Conservation (phyloP, 73 alveolate species). For the Paramecium octaurelia region DNA sequence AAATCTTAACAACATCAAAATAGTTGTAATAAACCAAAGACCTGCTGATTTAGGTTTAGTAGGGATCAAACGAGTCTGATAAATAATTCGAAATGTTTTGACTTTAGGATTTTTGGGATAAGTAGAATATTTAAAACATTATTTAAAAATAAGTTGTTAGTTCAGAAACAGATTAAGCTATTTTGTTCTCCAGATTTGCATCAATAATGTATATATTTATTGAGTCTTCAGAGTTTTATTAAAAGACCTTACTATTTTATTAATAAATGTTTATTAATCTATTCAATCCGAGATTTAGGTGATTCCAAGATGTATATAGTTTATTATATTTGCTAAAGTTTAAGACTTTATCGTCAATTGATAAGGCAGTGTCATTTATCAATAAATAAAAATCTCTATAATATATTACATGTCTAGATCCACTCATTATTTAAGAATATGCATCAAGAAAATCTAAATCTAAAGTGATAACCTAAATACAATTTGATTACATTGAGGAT, state of each 20-base stretch:
- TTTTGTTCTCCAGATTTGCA: neutral
- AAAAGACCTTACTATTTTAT: neutral
- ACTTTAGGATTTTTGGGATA: neutral
- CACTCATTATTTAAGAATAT: neutral
- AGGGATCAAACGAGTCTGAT: neutral
- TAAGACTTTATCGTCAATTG: neutral
- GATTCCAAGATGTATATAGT: neutral
- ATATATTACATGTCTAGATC: neutral
- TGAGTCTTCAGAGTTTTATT: neutral
- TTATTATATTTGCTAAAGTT: neutral
- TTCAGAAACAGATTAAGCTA: neutral
- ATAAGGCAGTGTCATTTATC: neutral
- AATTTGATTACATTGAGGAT: neutral
- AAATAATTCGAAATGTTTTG: neutral
- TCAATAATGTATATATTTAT: neutral
- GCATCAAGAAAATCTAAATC: slow-evolving; percentile 30
- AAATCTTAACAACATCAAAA: neutral
- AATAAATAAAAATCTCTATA: neutral
- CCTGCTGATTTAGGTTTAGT: neutral
- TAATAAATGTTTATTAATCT: neutral
- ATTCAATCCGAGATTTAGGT: neutral
- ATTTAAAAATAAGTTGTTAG: neutral
- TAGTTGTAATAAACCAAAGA: neutral
- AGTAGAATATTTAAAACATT: neutral
- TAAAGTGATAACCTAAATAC: neutral